phyloP scores from a whole-genome alignment of 2,329 filamentous ascomycete genomes.

The Nannizzia gypsea region DNA sequence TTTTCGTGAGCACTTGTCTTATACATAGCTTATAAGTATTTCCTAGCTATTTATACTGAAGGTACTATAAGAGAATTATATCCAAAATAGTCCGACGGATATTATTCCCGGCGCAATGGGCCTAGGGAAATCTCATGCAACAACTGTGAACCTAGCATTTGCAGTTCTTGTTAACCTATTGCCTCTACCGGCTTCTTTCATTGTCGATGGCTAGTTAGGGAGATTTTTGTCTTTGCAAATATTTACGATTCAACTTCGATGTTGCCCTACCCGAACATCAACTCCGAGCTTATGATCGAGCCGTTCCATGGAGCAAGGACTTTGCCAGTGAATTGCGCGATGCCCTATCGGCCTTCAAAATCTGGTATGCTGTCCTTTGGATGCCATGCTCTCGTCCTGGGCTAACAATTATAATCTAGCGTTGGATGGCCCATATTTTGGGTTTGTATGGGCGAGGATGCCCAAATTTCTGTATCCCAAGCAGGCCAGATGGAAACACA shows the following conservation, averaged over 20 bases:
- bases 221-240: neutral
- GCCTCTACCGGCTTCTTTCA: neutral
- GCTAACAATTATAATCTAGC: neutral
- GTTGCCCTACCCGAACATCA: constrained; percentile 35
- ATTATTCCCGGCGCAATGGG: constrained; percentile 42
- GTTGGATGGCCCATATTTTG: neutral
- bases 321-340: constrained; percentile 12
- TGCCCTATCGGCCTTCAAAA: constrained; percentile 10
- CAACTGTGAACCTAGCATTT: constrained; percentile 41
- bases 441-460: neutral
- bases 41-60: neutral
- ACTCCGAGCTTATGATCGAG: constrained; percentile 51
- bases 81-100: constrained; percentile 3
- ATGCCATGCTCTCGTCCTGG: too few species aligned
- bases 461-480: constrained; percentile 20
- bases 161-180: neutral
- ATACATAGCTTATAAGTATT: too few species aligned
- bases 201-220: neutral
- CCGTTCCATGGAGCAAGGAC: constrained; percentile 11
- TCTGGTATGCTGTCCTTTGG: constrained; percentile 9
- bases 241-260: constrained; percentile 11
- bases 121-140: constrained; percentile 44
- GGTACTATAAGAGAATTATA: constrained; percentile 9
- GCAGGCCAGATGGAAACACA: constrained; percentile 47
- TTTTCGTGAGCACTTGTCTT: too few species aligned